Base-by-base conservation (phyloP, 176 grass and related monocot genomes). In the Puccinellia tenuiflora region DNA sequence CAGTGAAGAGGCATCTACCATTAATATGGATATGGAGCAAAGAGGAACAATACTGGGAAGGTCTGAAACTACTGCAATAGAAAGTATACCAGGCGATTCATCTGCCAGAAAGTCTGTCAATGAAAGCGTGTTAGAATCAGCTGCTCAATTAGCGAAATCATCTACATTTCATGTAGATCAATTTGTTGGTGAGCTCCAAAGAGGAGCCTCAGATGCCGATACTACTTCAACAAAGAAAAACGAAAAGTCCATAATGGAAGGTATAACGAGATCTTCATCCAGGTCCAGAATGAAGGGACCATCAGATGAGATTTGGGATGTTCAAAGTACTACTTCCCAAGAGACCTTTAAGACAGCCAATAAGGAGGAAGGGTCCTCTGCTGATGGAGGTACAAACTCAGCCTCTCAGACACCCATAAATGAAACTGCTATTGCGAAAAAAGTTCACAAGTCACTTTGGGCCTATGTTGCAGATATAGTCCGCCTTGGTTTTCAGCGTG, bases 391-490 rank as follows among this genome's bases (percentile, higher is more conserved):
- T 86, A 75, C 84, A 25, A 83, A 89, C 22, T 79, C 86, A 9
- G 74, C 86, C 45, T 81, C 69, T 52, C 64, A 56, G 31, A 86
- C 92, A 68, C 85, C 94, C 34, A 70, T 46, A 67, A 90, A 79
- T 82, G 96, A 90, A 90, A 85, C 71, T 81, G 78, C 61, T 76
- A 64, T 91, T 87, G 73, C 82, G 82, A 84, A 57, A 86, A 95
- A 85, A 68, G 83, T 74, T 75, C 85, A 86, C 76, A 92, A 70
- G 64, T 95, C 96, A 25, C 90, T 98, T 42, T 98, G 96, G 96
- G 57, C 86, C 81, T 93, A 88, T 86, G 87, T 98, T 85, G 90
- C 92, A 81, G 96, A 93, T 79, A 91, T 98, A 86, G 79, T 98
- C 73, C 91, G 88, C 69, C 80, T 98, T 83, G 89, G 96, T 86